Base-by-base conservation (phyloP, 768 basidiomycete genomes). In the Russula brevipes region DNA sequence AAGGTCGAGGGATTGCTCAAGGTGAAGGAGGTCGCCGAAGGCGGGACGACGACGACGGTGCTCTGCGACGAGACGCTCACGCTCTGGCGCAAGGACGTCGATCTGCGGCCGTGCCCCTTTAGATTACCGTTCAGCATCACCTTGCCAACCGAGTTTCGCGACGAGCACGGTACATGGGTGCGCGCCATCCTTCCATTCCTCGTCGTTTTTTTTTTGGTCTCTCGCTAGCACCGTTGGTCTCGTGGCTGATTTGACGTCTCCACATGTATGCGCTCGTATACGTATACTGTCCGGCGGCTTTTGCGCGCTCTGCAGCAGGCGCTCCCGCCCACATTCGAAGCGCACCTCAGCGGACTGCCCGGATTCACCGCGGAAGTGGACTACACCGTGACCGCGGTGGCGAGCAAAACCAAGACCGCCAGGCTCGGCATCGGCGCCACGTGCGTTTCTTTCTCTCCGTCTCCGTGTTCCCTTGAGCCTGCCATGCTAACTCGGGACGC, bases 291-390 rank as follows among this genome's bases (percentile, higher is more conserved):
- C 12, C 7, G 2, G 1, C 38, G 8, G 38, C 17, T 4, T 14
- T 33, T 17, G 14, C 31, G 5, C 31, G 30, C 12, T 39, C 6
- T n/a, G 41, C 41, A 9, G 11, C 59, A 90, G 88, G 78, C 83
- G 49, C 76, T 91, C 30, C 89, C 89, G 24, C 89, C 89, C 0
- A 87, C 83, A 12, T 86, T 84, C 64, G 77, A 83, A 60, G 83
- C 86, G 16, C 86, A 85, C 65, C 75, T 91, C 17, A 80, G 82
- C 12, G 88, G 88, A 3, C 72, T 90, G 7, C 89, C 89, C 10
- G 89, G 89, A 1, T 89, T 91, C 69, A 76, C 78, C 16, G 87
- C 89, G 14, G 80, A 73, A 7, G 82, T 88, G 57, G 81, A 82
- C 31, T 91, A 91, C 69, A 78, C 77, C 33, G 78, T 89, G 9